phyloP scores from a whole-genome alignment of 306 rosid species.

The Morella rubra region DNA sequence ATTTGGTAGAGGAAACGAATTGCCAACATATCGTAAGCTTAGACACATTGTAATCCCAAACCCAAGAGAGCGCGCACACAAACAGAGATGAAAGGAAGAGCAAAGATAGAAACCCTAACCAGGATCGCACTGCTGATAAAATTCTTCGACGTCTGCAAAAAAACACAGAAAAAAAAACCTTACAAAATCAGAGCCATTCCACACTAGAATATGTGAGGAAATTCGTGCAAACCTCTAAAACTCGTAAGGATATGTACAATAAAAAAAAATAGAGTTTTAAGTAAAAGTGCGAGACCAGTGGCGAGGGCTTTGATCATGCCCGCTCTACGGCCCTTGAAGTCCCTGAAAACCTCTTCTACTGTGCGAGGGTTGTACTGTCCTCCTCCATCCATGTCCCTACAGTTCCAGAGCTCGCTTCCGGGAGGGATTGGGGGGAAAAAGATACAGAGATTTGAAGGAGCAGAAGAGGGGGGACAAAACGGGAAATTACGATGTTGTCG shows the following conservation, averaged over 20 bases:
- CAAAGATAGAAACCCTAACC: conserved; percentile 45
- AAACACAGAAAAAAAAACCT: background rate
- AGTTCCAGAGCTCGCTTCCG: conserved; percentile 12
- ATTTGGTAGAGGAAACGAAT: background rate
- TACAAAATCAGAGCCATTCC: background rate
- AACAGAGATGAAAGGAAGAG: background rate
- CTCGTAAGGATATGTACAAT: background rate
- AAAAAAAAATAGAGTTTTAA: background rate
- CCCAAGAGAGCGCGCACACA: background rate
- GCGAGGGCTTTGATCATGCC: conserved; percentile 69
- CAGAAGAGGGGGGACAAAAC: conserved; percentile 13
- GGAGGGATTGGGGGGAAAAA: background rate
- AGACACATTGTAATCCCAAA: conserved; percentile 4
- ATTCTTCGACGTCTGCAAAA: conserved; percentile 58
- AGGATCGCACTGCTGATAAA: conserved; percentile 68
- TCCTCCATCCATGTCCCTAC: conserved; percentile 47
- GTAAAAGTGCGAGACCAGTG: conserved; percentile 37
- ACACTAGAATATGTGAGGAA: background rate
- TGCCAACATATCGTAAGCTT: background rate
- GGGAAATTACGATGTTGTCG: background rate
- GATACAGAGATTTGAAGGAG: background rate
- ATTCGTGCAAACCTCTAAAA: conserved; percentile 10
- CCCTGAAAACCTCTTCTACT: conserved; percentile 62
- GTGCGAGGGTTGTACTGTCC: conserved; percentile 50
- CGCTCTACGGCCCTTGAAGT: conserved; percentile 62